Percentiles rank a stretch among this genome's conserved stretches.
phyloP scores from a whole-genome alignment of 2,329 filamentous ascomycete species.

The Colletotrichum melonis region DNA sequence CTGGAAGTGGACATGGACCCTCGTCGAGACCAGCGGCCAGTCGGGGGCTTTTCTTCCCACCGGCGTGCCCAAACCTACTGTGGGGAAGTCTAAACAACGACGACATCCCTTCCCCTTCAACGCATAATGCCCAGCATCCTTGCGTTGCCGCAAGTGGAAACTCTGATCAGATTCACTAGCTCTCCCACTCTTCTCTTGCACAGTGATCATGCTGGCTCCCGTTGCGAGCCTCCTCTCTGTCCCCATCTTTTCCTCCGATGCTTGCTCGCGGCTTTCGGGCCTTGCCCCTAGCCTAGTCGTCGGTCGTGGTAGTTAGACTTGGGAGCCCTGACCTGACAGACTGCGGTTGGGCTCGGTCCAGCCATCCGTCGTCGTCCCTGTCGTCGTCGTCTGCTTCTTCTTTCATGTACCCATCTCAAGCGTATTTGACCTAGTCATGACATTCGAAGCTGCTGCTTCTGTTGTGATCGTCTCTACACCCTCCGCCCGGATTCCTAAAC shows the following conservation, averaged over 20 bases:
- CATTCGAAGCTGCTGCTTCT: conserved; percentile 27
- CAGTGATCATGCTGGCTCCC: conserved; percentile 42
- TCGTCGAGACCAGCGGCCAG: conserved; percentile 29
- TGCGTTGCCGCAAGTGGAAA: conserved; percentile 46
- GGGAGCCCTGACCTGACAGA: conserved; percentile 28
- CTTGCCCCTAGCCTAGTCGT: conserved; percentile 32
- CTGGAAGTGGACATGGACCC: conserved; percentile 31
- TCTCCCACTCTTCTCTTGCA: conserved; percentile 31
- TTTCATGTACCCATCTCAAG: conserved; percentile 20
- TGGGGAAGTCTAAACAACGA: conserved; percentile 48
- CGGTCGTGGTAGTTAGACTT: conserved; percentile 11
- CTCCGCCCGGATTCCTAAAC: conserved; percentile 42
- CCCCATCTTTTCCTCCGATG: conserved; percentile 34
- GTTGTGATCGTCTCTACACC: conserved; percentile 35
- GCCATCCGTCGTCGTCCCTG: conserved; percentile 22
- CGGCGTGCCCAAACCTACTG: conserved; percentile 44
- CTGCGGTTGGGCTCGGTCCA: conserved; percentile 24
- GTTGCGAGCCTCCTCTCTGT: conserved; percentile 39
- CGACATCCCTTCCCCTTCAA: conserved; percentile 43
- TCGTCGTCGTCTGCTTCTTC: neutral
- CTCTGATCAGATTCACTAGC: conserved; percentile 41
- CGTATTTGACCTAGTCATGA: conserved; percentile 31
- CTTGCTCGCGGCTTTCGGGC: conserved; percentile 31
- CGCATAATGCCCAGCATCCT: conserved; percentile 47
- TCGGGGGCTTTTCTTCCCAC: conserved; percentile 41